Base-by-base conservation (phyloP, 176 grass and related monocot genomes). In the Musa acuminata region DNA sequence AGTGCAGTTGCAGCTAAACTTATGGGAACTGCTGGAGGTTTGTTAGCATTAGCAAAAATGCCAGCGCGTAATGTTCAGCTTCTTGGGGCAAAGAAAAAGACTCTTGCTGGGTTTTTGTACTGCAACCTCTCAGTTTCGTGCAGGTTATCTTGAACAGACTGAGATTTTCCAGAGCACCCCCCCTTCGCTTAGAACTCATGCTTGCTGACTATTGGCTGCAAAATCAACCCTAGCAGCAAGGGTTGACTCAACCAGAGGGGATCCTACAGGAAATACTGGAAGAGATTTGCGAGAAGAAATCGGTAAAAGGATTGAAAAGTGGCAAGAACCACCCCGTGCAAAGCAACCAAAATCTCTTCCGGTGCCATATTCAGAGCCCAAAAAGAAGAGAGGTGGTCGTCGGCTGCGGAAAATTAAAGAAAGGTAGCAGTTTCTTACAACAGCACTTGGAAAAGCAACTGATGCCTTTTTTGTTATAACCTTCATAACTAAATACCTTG, bases 351-450 rank as follows among this genome's bases (percentile, higher is more conserved):
- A 92, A 63, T 90, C 87, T 72, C 87, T 96, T 74, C 87, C 93
- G 35, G 87, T 96, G 74, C 93, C 93, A 10, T 85, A 97, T 62
- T 92, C 90, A 0, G 84, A 88, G 25, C 89, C 93, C 35, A 90
- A 96, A 81, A 90, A 88, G 77, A 96, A 92, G 55, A 79, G 93
- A 76, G 90, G 90, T 1, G 90, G 90, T 12, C 85, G 82, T 21
- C 81, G 87, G 9, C 64, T 90, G 76, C 74, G 87, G 19, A 97
- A 97, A 85, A 90, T 85, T 83, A 97, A 97, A 97, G 90, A 97
- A 83, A 92, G 90, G 87, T 97, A 64, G 49, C 25, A 22, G 78
- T 21, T 72, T 4, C 71, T 52, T 13, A 53, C 50, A 16, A 55
- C 4, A 54, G 12, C 27, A 54, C 22, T 55, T 64, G 19, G 53